Conservation (phyloP, 129 eudicot genomes). For the Chrysanthemum lavandulifolium region DNA sequence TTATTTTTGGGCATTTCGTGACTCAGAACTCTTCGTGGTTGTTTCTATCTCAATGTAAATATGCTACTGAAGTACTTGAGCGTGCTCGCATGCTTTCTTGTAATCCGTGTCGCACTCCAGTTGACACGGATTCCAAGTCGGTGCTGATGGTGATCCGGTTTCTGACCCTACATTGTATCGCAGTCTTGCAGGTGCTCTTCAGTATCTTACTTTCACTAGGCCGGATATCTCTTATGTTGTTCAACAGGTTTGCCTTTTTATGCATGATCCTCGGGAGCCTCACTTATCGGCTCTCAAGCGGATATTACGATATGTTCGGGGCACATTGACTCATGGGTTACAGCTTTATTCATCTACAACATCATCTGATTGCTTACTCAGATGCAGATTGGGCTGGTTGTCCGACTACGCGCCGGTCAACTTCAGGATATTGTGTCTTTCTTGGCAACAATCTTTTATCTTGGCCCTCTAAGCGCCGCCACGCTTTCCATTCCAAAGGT, state of each 20-base stretch:
- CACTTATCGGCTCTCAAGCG: not conserved
- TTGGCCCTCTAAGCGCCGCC: not conserved
- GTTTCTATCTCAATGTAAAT: not conserved
- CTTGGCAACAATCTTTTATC: too few species aligned
- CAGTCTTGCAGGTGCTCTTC: not conserved
- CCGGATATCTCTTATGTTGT: not conserved
- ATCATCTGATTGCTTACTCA: not conserved
- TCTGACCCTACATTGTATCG: too few species aligned
- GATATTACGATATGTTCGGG: not conserved
- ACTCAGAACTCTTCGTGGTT: not conserved
- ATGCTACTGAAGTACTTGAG: not conserved
- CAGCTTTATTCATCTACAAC: not conserved
- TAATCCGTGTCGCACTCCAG: not conserved
- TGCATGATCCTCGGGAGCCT: not conserved
- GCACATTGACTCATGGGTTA: not conserved
- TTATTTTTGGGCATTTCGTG: not conserved
- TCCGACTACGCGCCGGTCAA: not conserved
- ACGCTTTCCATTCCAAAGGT: not conserved
- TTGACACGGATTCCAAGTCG: not conserved
- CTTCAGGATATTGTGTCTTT: not conserved
- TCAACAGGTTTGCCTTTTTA: not conserved
- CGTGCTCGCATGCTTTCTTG: not conserved
- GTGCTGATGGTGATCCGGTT: too few species aligned
- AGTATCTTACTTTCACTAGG: not conserved
- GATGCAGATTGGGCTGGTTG: not conserved